Evolutionary conservation across 176 grass and related monocot genomes (phyloP).

Genomic region (Lolium perenne): DNA sequence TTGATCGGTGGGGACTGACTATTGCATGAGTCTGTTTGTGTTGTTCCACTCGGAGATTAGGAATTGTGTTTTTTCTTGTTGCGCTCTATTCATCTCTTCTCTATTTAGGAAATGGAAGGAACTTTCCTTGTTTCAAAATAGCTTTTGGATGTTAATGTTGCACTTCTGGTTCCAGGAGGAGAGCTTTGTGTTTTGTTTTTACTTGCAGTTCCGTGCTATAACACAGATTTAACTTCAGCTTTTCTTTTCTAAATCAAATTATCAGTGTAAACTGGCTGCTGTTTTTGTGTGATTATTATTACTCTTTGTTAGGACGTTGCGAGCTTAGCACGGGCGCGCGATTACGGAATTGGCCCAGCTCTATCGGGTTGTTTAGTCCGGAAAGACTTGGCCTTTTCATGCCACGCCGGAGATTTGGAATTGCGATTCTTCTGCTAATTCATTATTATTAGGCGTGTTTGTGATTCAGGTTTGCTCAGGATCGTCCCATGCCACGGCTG

Average conservation of each 20-base stretch:
- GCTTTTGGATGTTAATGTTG: neutral
- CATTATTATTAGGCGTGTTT: neutral
- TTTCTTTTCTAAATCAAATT: neutral
- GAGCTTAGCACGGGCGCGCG: neutral
- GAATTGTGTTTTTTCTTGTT: neutral
- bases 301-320: neutral
- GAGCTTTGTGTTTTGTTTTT: neutral
- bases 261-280: neutral
- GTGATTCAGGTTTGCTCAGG: conserved; percentile 1
- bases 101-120: neutral
- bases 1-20: neutral
- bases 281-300: neutral
- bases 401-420: neutral
- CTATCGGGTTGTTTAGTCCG: neutral
- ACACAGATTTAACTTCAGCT: neutral
- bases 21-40: neutral
- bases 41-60: neutral
- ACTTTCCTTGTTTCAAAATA: neutral
- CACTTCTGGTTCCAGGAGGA: neutral
- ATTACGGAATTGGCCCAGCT: neutral
- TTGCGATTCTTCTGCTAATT: neutral
- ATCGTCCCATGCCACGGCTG: neutral
- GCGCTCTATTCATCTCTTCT: neutral
- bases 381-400: neutral
- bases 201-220: conserved; percentile 3